Conservation (phyloP, 345 rosid species). For the Eucalyptus cloeziana region DNA sequence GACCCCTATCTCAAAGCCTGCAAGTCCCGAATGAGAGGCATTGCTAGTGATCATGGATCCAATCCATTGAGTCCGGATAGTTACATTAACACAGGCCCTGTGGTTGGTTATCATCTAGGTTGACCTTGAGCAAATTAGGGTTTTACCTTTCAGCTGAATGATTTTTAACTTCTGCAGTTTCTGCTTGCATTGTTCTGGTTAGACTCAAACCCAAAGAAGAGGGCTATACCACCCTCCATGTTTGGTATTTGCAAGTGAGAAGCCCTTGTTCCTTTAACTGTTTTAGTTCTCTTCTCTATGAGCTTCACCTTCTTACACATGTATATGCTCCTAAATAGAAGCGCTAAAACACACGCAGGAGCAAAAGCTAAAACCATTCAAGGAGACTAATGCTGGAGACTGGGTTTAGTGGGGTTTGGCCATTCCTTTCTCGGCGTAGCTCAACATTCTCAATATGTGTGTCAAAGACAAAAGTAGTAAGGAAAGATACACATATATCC, state of each 20-base stretch:
- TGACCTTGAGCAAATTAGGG: neutral
- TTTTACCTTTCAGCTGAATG: neutral
- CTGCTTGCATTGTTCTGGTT: neutral
- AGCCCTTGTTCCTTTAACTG: neutral
- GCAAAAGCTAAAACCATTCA: neutral
- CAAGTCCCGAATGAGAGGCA: neutral
- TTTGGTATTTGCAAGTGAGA: neutral
- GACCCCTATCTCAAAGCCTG: neutral
- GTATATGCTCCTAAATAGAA: neutral
- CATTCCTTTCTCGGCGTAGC: neutral
- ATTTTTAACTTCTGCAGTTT: neutral
- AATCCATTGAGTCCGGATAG: neutral
- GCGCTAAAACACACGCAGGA: neutral
- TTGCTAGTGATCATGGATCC: neutral
- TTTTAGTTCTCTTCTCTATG: neutral
- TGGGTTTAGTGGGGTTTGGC: neutral
- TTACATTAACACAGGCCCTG: neutral
- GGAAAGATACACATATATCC: too few relatives aligned
- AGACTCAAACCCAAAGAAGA: neutral
- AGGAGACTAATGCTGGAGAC: neutral
- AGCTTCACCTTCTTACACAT: neutral
- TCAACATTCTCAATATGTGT: too few relatives aligned
- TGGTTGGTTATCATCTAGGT: neutral
- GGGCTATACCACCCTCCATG: neutral
- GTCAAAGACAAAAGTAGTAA: too few relatives aligned